phyloP scores from a whole-genome alignment of 139 green algal species.

The Chlorella ohadii region DNA sequence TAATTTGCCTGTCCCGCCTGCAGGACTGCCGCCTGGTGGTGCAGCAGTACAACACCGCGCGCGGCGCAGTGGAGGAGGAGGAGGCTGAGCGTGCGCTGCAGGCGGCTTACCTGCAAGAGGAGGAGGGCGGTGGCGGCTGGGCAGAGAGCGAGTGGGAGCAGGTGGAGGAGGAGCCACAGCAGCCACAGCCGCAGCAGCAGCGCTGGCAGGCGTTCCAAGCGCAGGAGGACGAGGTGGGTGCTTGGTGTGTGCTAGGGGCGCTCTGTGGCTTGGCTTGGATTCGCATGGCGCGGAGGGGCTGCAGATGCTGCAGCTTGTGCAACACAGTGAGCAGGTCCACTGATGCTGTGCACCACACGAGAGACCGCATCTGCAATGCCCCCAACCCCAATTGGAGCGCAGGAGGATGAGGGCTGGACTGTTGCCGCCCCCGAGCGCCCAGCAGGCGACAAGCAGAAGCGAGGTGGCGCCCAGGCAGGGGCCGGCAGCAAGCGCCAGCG shows the following conservation, averaged over 20 bases:
- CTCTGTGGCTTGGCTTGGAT: too few relatives aligned
- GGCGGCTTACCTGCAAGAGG: not conserved
- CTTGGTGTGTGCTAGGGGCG: too few relatives aligned
- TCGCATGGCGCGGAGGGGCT: too few relatives aligned
- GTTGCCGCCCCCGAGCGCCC: constrained; percentile 20
- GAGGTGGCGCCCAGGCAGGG: not conserved
- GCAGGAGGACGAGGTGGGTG: constrained; percentile 13
- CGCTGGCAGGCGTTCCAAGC: constrained; percentile 4
- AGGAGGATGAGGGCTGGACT: constrained; percentile 22
- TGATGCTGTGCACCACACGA: too few relatives aligned
- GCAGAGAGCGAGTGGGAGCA: not conserved
- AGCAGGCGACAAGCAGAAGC: not conserved
- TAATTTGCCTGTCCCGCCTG: too few relatives aligned
- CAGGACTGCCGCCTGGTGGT: constrained; percentile 17
- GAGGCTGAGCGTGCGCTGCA: constrained; percentile 11
- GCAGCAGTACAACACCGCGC: constrained; percentile 21
- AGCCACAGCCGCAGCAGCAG: not conserved
- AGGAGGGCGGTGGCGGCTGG: not conserved
- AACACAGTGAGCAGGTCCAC: too few relatives aligned
- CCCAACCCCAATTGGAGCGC: not conserved
- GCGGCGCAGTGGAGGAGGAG: constrained; percentile 4
- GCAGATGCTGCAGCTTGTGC: too few relatives aligned
- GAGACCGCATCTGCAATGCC: too few relatives aligned
- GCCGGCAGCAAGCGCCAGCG: not conserved
- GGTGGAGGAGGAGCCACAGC: not conserved